Conservation (phyloP, 2,329 filamentous ascomycete genomes). For the Hypoxylon sp. region DNA sequence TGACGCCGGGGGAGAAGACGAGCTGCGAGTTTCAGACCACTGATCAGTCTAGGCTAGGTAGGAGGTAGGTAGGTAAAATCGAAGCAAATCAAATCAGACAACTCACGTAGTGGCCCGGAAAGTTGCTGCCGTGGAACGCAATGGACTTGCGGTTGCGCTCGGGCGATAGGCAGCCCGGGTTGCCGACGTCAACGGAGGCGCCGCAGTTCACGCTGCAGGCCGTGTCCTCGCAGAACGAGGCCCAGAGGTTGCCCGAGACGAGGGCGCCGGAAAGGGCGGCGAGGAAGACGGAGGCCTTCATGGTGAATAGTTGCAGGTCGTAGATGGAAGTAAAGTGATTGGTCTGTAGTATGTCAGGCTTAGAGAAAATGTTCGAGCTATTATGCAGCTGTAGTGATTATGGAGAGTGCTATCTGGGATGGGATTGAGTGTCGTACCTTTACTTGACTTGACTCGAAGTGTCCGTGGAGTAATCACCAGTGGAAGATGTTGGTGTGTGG, state of each 20-base stretch:
- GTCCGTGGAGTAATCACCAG: background rate
- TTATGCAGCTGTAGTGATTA: background rate
- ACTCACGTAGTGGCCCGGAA: slow-evolving; percentile 16
- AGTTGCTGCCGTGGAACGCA: slow-evolving; percentile 21
- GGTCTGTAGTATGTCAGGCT: background rate
- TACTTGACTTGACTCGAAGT: background rate
- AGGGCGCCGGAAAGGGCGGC: background rate
- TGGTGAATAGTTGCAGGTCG: background rate
- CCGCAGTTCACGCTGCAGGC: slow-evolving; percentile 34
- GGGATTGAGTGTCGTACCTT: background rate
- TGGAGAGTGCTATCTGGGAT: background rate
- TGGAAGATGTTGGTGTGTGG: background rate
- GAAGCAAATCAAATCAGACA: too few relatives aligned
- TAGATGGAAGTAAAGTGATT: background rate
- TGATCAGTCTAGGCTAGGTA: too few relatives aligned
- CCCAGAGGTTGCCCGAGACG: slow-evolving; percentile 22
- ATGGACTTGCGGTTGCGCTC: slow-evolving; percentile 20
- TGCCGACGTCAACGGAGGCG: slow-evolving; percentile 13
- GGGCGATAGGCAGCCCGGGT: slow-evolving; percentile 20
- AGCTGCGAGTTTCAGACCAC: slow-evolving; percentile 7
- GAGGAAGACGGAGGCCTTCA: slow-evolving; percentile 10
- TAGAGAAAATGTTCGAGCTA: background rate
- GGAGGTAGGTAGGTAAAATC: too few relatives aligned
- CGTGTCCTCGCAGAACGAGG: slow-evolving; percentile 35
- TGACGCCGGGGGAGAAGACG: slow-evolving; percentile 28